These are phyloP conservation scores for Pezicula neosporulosa DNA, from an alignment of 2,329 filamentous ascomycete species.

Conservation along the genomic window DNA sequence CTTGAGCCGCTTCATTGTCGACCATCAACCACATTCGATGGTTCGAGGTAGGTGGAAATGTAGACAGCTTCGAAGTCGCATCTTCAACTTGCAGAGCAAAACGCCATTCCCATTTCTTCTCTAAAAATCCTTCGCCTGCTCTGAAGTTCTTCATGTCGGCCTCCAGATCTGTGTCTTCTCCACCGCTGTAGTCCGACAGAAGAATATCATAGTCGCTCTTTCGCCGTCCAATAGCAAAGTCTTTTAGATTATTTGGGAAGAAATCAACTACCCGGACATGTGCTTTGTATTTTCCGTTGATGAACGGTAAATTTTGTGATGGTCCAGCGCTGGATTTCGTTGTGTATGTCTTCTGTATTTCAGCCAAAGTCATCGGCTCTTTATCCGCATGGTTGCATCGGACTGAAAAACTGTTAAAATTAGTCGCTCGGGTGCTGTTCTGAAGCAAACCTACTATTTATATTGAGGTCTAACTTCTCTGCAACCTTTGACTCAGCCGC, in stretches of 20 bases:
- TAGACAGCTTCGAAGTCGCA: slow-evolving; percentile 35
- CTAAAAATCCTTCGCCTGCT: slow-evolving; percentile 15
- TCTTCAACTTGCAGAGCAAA: slow-evolving; percentile 81
- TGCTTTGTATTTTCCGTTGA: slow-evolving; percentile 67
- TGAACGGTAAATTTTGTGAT: slow-evolving; percentile 59
- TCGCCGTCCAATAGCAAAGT: slow-evolving; percentile 59
- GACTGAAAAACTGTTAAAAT: slow-evolving; percentile 33
- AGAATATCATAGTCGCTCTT: slow-evolving; percentile 46
- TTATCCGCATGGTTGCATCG: slow-evolving; percentile 40
- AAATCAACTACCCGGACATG: slow-evolving; percentile 81
- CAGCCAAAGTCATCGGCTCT: slow-evolving; percentile 13
- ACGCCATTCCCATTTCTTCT: slow-evolving; percentile 70
- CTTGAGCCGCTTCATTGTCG: slow-evolving; percentile 52
- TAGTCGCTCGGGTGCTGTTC: neutral
- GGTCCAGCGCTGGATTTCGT: slow-evolving; percentile 29
- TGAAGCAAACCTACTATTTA: slow-evolving; percentile 29
- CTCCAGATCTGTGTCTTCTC: slow-evolving; percentile 25
- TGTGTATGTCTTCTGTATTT: slow-evolving; percentile 36
- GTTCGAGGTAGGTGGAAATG: slow-evolving; percentile 30
- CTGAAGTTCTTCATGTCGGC: slow-evolving; percentile 13
- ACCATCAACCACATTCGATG: slow-evolving; percentile 66
- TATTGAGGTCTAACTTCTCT: slow-evolving; percentile 22
- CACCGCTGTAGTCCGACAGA: slow-evolving; percentile 39
- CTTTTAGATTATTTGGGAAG: slow-evolving; percentile 62
- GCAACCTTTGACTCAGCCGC: slow-evolving; percentile 26